Percentiles rank a stretch among this genome's conserved stretches.
phyloP scores from a whole-genome alignment of 129 eudicot genomes.

The Heracleum sosnowskyi region DNA sequence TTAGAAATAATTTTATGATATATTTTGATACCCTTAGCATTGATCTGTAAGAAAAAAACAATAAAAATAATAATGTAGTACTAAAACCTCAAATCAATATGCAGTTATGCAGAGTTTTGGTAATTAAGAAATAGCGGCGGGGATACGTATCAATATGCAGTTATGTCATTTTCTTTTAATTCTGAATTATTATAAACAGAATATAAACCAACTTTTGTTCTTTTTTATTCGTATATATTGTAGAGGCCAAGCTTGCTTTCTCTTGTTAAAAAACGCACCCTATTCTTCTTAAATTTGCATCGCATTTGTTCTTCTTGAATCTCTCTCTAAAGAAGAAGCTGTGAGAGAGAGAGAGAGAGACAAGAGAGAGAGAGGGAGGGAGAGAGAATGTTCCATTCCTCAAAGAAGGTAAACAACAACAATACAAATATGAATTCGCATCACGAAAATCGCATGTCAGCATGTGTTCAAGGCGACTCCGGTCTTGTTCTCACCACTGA shows the following conservation, averaged over 20 bases:
- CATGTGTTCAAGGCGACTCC: constrained; percentile 70
- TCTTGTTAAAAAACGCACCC: constrained; percentile 62
- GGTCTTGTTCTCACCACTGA: constrained; percentile 87
- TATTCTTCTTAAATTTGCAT: constrained; percentile 45
- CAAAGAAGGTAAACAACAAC: constrained; percentile 43
- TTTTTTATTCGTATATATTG: too few species aligned
- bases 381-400: constrained; percentile 72
- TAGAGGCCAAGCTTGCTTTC: constrained; percentile 17
- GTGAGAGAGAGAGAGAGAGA: background rate
- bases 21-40: too few species aligned
- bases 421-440: constrained; percentile 40
- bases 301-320: constrained; percentile 57
- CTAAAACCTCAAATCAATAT: too few species aligned
- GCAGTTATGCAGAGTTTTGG: too few species aligned
- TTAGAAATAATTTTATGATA: too few species aligned
- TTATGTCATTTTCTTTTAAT: too few species aligned
- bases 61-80: too few species aligned
- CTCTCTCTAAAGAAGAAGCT: background rate
- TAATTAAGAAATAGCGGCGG: too few species aligned
- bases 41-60: too few species aligned
- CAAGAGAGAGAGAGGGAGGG: constrained; percentile 21
- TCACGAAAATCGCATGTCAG: constrained; percentile 16
- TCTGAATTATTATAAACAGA: too few species aligned
- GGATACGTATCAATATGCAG: too few species aligned
- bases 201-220: too few species aligned